phyloP scores from a whole-genome alignment of 345 rosid genomes.

The Clausena lansium region DNA sequence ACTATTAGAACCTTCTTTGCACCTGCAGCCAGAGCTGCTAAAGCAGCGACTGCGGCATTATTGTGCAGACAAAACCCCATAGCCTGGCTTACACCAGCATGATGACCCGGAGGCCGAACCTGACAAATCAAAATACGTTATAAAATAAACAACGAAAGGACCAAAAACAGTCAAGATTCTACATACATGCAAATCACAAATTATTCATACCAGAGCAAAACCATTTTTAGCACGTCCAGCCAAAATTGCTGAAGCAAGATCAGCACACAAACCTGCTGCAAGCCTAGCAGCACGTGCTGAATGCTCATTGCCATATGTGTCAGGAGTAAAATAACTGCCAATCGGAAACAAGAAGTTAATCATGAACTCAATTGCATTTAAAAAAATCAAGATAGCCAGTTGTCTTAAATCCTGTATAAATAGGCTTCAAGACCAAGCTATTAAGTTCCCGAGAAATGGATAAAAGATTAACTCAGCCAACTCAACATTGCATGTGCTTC shows the following conservation, averaged over 20 bases:
- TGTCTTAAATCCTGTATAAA: not conserved
- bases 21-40: slow-evolving; percentile 90
- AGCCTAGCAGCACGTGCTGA: slow-evolving; percentile 97
- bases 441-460: not conserved
- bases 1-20: slow-evolving; percentile 90
- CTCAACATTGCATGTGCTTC: not conserved
- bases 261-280: slow-evolving; percentile 97
- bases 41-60: slow-evolving; percentile 96
- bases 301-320: slow-evolving; percentile 95
- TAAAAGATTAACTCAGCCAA: not conserved
- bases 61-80: slow-evolving; percentile 99
- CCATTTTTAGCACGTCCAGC: slow-evolving; percentile 83
- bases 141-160: not conserved
- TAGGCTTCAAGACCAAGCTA: slow-evolving; percentile 2
- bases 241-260: slow-evolving; percentile 81
- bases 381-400: not conserved
- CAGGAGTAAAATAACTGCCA: slow-evolving; percentile 94
- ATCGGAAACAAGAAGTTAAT: slow-evolving; percentile 17
- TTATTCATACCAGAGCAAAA: slow-evolving; percentile 81
- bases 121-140: slow-evolving; percentile 27
- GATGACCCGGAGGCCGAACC: slow-evolving; percentile 99
- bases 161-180: not conserved
- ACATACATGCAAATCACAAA: not conserved
- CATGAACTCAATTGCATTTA: not conserved
- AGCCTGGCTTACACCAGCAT: slow-evolving; percentile 88